Conservation (phyloP, 1,284 basidiomycete species). For the Inonotus obliquus region DNA sequence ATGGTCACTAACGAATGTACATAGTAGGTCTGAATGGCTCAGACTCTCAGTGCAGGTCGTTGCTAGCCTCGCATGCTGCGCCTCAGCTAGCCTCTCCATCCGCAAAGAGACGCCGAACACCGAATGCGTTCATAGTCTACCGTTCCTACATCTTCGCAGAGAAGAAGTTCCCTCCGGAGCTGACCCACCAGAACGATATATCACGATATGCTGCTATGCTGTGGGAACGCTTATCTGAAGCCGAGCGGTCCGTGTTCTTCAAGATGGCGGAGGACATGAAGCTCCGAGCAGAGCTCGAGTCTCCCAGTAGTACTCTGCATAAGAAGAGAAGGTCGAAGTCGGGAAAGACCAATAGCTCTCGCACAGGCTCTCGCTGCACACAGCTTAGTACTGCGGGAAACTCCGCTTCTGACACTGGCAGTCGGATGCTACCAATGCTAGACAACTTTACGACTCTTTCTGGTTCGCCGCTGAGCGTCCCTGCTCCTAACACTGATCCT, state of each 20-base stretch:
- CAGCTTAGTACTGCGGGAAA: slow-evolving; percentile 15
- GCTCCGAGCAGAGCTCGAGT: background rate
- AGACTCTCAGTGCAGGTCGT: background rate
- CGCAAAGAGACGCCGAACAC: background rate
- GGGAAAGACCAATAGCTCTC: slow-evolving; percentile 21
- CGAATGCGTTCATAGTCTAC: slow-evolving; percentile 12
- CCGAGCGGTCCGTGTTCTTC: background rate
- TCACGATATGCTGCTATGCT: background rate
- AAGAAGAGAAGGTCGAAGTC: slow-evolving; percentile 24
- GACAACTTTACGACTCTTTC: background rate
- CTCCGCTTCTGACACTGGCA: background rate
- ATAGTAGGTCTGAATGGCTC: background rate
- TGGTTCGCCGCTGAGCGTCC: background rate
- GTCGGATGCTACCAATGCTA: background rate
- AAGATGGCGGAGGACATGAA: background rate
- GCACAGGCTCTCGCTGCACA: slow-evolving; percentile 32
- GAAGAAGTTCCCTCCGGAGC: background rate
- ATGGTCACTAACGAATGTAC: background rate
- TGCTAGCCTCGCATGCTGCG: background rate
- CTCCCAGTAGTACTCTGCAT: background rate
- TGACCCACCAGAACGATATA: slow-evolving; percentile 7
- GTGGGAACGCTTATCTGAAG: background rate
- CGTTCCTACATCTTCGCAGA: slow-evolving; percentile 1
- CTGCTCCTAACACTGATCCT: background rate
- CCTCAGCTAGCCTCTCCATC: background rate